Evolutionary conservation across 2,329 filamentous ascomycete genomes (phyloP), one percentile per base, ranked within the genome.

Genomic region (Trichoderma sp.): DNA sequence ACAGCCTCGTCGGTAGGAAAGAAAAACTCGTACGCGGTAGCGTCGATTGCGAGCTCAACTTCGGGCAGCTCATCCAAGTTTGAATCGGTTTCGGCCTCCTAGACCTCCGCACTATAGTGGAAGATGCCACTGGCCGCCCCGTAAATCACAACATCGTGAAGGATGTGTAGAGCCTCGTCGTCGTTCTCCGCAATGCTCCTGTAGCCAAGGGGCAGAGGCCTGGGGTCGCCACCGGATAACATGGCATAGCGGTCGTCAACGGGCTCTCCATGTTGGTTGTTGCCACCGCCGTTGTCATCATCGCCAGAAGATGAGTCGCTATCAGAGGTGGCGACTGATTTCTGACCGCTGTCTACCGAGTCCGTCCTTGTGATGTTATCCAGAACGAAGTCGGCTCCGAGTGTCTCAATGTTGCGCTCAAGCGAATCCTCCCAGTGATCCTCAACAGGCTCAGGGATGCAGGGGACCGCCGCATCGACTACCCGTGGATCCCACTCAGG

Each of bases 61-160:
- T 77, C 75, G 0, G 76, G 78, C 13, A 80, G 59, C 16, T 74
- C 66, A 0, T 70, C 70, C 1, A 71, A 18, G 0, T 78, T 75
- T 0, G 75, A 72, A 18, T 76, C 75, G 16, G 77, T 73, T 1
- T 75, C 67, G 1, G 72, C 74, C 1, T 78, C 32, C 37, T 74
- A 79, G 0, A 79, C 71, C 34, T 78, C 76, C 16, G 80, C 69
- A 54, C 79, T 77, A 24, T 76, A 72, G 2, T 68, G 55, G 1
- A 52, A 24, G 3, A 55, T 43, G 0, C 32, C 61, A 1, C 59
- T 46, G 21, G 69, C 28, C 2, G 61, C 49, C 1, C 72, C 74
- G 0, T 74, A 51, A 0, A 79, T 43, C 14, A 77, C 68, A 14
- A 76, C 77, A 30, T 74, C 73, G 67, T 77, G 73, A 13, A 79